Base-by-base conservation (phyloP, 495 filamentous ascomycete genomes). In the Arthonia radiata region DNA sequence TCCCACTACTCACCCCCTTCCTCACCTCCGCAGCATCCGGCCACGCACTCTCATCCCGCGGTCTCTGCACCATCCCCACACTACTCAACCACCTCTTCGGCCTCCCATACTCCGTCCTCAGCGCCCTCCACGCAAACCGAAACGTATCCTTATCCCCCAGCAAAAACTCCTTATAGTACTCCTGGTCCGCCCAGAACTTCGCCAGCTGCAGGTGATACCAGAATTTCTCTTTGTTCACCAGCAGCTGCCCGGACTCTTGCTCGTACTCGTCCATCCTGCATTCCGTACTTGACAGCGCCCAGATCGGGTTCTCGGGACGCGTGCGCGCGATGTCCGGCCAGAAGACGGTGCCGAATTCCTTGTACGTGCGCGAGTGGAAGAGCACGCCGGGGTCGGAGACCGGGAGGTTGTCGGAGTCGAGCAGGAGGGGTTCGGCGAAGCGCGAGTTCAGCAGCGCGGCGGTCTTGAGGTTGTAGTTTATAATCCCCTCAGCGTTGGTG, bases 281-380 rank as follows among this genome's bases (percentile, higher is more conserved):
- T 18, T 29, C 8, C 5, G 39, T 37, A 30, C 39, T 43, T n/a
- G n/a, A n/a, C 24, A 43, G 35, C 9, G 40, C 37, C 40, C 40
- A 43, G 12, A 40, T 37, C 4, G 40, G 40, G 29, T 43, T 43
- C 18, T 43, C 34, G 17, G 40, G 34, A 15, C 40, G 18, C 3
- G 38, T 41, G 13, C 40, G 37, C 9, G 40, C 40, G 27, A 43
- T 43, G 27, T 46, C 43, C 13, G 43, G 43, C 43, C 43, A 46
- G 22, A 44, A 43, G 8, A 46, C 17, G 15, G 36, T 39, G 14
- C 34, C 36, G 30, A 25, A 45, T 19, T 46, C 32, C 9, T 32
- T 24, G 33, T 39, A 46, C 2, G 26, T 31, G 10, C 23, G 15
- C 4, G 41, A 37, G 7, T 46, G 41, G 30, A 35, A 46, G 12